phyloP scores from a whole-genome alignment of 805 yeast species.

The Candida verbasci region DNA sequence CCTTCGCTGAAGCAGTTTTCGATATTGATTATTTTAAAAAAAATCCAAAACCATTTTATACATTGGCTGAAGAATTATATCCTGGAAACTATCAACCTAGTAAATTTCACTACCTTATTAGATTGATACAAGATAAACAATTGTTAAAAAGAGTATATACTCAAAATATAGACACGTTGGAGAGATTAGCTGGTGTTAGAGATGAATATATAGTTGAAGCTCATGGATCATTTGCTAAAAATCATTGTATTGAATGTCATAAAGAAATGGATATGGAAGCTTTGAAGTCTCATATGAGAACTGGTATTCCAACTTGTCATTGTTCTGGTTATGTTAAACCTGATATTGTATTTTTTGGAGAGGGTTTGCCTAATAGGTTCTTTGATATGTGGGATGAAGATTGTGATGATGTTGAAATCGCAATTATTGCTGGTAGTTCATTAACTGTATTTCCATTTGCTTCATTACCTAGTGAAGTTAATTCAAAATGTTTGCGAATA shows the following conservation, averaged over 20 bases:
- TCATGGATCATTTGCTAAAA: slow-evolving; percentile 87
- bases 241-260: slow-evolving; percentile 78
- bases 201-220: slow-evolving; percentile 75
- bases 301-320: slow-evolving; percentile 53
- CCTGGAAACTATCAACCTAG: slow-evolving; percentile 90
- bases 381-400: slow-evolving; percentile 66
- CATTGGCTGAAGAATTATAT: slow-evolving; percentile 76
- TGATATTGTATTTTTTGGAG: slow-evolving; percentile 93
- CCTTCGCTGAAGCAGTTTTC: slow-evolving; percentile 94
- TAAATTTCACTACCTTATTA: slow-evolving; percentile 70
- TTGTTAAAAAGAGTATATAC: slow-evolving; percentile 72
- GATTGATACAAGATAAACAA: slow-evolving; percentile 59
- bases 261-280: slow-evolving; percentile 45
- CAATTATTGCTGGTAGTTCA: slow-evolving; percentile 90
- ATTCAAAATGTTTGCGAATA: slow-evolving; percentile 45
- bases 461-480: slow-evolving; percentile 64
- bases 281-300: slow-evolving; percentile 39
- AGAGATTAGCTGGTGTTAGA: slow-evolving; percentile 73
- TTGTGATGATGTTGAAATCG: slow-evolving; percentile 52
- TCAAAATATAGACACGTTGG: slow-evolving; percentile 91
- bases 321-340: slow-evolving; percentile 87
- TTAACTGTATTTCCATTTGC: slow-evolving; percentile 91
- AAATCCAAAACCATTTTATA: slow-evolving; percentile 79
- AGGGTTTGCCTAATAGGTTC: slow-evolving; percentile 67
- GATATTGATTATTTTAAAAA: slow-evolving; percentile 77